These are phyloP conservation scores for Clavispora vitiphila DNA, from an alignment of 805 yeast species.

Conservation along the genomic window DNA sequence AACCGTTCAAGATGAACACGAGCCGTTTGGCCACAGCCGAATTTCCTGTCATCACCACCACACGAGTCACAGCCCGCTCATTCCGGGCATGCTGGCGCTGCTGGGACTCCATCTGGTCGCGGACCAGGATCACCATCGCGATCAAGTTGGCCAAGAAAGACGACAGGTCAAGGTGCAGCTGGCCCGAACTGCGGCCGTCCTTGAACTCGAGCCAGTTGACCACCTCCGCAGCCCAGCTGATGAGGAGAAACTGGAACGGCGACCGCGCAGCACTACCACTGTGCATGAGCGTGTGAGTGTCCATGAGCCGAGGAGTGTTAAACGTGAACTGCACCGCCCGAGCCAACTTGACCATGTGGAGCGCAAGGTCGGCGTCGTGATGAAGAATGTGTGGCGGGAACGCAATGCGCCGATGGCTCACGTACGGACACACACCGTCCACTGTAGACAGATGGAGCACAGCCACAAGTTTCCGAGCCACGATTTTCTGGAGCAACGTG, in stretches of 20 bases:
- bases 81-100: constrained; percentile 5
- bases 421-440: constrained; percentile 17
- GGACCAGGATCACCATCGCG: neutral
- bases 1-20: constrained; percentile 47
- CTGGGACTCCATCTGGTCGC: neutral
- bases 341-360: constrained; percentile 31
- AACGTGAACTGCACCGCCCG: constrained; percentile 34
- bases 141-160: constrained; percentile 8
- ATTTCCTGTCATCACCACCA: constrained; percentile 55
- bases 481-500: constrained; percentile 34
- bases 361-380: constrained; percentile 39
- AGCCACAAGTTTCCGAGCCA: constrained; percentile 33
- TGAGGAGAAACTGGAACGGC: constrained; percentile 30
- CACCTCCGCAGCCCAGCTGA: constrained; percentile 50
- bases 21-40: constrained; percentile 57
- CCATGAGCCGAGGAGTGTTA: constrained; percentile 45
- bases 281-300: constrained; percentile 33
- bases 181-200: constrained; percentile 29
- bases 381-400: constrained; percentile 39
- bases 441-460: constrained; percentile 17
- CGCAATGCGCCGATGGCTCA: constrained; percentile 28
- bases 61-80: constrained; percentile 35
- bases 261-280: constrained; percentile 11
- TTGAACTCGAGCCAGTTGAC: constrained; percentile 53
- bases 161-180: no score